Evolutionary conservation across 1,139 yeast species (phyloP), one percentile per base, ranked within the genome.

Genomic region (Candida albicans): DNA sequence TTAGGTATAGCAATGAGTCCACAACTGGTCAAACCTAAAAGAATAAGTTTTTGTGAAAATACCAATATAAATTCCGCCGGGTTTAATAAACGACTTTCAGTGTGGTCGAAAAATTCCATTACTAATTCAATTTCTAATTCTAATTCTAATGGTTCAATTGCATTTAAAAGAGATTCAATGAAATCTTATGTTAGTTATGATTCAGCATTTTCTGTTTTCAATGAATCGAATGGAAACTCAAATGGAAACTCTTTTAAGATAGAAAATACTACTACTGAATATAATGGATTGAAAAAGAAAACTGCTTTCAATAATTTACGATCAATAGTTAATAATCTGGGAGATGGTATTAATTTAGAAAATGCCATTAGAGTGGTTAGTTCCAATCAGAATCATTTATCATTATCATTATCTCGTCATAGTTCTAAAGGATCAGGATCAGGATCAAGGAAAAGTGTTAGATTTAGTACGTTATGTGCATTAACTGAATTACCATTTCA

Each of bases 111-210:
- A 37, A 41, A 24, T 33, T n/a, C n/a, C n/a, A n/a, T n/a, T n/a
- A n/a, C n/a, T n/a, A n/a, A n/a, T n/a, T n/a, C n/a, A n/a, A n/a
- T n/a, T n/a, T n/a, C n/a, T n/a, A n/a, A n/a, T n/a, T n/a, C n/a
- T n/a, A n/a, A n/a, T n/a, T 51, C 53, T 2, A 68, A 46, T 26
- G 57, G 58, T 27, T 66, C 75, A 5, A n/a, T n/a, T n/a, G 50
- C 55, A 1, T 55, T 64, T 44, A 63, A 53, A 45, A 53, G 71
- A 43, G 70, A 70, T 36, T 76, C 82, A 1, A 53, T 59, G 2
- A 74, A 72, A 51, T 79, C 84, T 1, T 79, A 79, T 50, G 48
- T 79, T 35, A 77, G 81, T 47, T 79, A 79, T 50, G 84, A 79
- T 54, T 77, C 83, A 1, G 81, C 77, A 3, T 67, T 75, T 42